Base-by-base conservation (phyloP, 2,329 filamentous ascomycete genomes). In the Helicocarpus griseus region DNA sequence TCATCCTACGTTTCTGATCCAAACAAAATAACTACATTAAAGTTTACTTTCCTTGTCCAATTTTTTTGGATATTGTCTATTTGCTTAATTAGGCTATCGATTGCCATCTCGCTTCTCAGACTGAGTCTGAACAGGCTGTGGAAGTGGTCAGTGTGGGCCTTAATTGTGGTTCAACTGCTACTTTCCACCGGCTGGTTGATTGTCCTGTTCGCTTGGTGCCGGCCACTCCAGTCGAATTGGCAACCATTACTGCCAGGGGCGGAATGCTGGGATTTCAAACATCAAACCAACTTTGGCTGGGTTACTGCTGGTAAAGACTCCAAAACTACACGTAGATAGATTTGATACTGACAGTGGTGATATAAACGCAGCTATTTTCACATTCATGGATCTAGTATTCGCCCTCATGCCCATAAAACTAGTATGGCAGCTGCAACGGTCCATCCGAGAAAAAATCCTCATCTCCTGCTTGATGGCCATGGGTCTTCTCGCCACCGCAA, bases 401-500 rank as follows among this genome's bases (percentile, higher is more conserved):
- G 46, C 46, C 2, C 4, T 39, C 19, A 49, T 49, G 46, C 46
- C 46, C 22, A 38, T 49, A 13, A 49, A 38, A 49, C 31, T 49
- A 14, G 26, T 49, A 22, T 31, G 29, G 21, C 11, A n/a, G 4
- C 46, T 49, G 21, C 29, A 39, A 19, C 46, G 46, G 13, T 33
- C 46, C 46, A 9, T 39, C n/a, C 1, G 46, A 1, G 46, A 49
- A 39, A 26, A 24, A 19, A 39, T 49, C 35, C 31, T 49, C 19
- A 38, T 49, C 9, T 26, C 26, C 31, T 38, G 28, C 22, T 33
- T 49, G 3, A 49, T 49, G 46, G 46, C 11, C 11, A 38, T 28
- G 21, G 46, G 46, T 49, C 46, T 49, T 19, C 4, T 39, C 6
- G 46, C 46, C 7, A 49, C 46, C 1, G 31, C 5, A 11, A 39